These are phyloP conservation scores for Ascodesmis nigricans DNA, from an alignment of 495 filamentous ascomycete species.

Conservation along the genomic window DNA sequence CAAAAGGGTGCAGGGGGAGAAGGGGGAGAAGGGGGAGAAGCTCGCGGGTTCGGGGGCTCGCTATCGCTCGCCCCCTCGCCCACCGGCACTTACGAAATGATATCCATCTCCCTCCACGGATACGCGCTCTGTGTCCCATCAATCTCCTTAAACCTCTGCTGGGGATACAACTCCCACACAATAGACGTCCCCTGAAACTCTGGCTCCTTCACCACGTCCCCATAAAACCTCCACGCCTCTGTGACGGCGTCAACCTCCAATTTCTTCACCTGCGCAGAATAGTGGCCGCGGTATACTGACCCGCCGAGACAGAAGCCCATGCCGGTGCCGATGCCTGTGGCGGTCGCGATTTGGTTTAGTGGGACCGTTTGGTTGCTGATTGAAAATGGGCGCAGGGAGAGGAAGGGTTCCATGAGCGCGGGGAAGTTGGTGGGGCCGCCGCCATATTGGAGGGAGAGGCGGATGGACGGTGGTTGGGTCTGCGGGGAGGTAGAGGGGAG, in stretches of 20 bases:
- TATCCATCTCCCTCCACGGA: not conserved
- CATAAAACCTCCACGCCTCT: not conserved
- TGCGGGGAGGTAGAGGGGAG: not conserved
- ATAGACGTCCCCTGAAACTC: not conserved
- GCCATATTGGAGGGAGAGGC: conserved; percentile 1
- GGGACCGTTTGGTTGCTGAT: not conserved
- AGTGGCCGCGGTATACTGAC: not conserved
- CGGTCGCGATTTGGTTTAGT: conserved; percentile 1
- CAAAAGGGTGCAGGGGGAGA: not conserved
- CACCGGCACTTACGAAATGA: not conserved
- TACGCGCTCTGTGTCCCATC: not conserved
- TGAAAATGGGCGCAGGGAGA: not conserved
- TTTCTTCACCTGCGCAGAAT: conserved; percentile 1
- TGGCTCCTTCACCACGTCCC: not conserved
- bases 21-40: conserved; percentile 1
- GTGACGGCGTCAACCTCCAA: not conserved
- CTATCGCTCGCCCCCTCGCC: no score
- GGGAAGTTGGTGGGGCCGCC: no score
- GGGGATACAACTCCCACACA: conserved; percentile 2
- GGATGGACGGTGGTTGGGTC: not conserved
- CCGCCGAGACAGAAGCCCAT: conserved; percentile 1
- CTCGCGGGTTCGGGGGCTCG: not conserved
- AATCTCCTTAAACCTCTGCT: not conserved
- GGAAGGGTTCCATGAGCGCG: conserved; percentile 1
- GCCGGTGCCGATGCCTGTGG: conserved; percentile 1